Evolutionary conservation across 768 basidiomycete species (phyloP), one percentile per base, ranked within the genome.

Genomic region (Tremella fuciformis): DNA sequence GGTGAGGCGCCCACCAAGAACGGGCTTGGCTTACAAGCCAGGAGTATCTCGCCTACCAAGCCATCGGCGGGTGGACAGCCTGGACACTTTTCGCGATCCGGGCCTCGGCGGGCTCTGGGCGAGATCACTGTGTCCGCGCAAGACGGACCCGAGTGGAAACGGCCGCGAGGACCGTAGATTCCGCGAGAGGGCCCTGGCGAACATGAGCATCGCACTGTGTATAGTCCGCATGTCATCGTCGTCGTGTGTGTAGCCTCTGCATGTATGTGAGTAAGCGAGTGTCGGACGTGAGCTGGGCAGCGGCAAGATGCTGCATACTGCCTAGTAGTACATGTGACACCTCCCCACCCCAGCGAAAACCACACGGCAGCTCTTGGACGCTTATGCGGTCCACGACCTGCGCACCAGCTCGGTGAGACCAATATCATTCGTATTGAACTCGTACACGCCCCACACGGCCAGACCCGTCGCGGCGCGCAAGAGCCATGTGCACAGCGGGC

Each of bases 381-480:
- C 50, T 70, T 80, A 93, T 60, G 91, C 91, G 56, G 82, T 80
- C 92, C 92, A 97, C 42, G 85, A 83, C 75, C 84, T 86, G 55
- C 84, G 81, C 70, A 92, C 85, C 57, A 93, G 80, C 78, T 96
- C 91, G 7, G 89, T 89, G 53, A 93, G 78, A 68, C 91, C 93
- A 63, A 99, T 86, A 75, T 98, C 94, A 74, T 94, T 91, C 42
- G 96, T 97, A 80, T 98, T 97, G 82, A 98, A 97, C 77, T 96
- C 88, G 80, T 96, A 99, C 6, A 97, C 83, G 15, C 96, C 94
- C 76, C 76, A 77, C 46, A 91, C 85, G 52, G 92, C 82, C 3
- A 88, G 85, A 19, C 85, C 90, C 25, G 96, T 97, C 4, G 85
- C 80, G 6, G 83, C 77, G 48, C 91, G 83, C 55, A 97, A 81